A percentile compares a stretch with the other conserved stretches of the same genome.
Conservation (phyloP, 2,329 filamentous ascomycete genomes). For the Fusarium abutilonis region DNA sequence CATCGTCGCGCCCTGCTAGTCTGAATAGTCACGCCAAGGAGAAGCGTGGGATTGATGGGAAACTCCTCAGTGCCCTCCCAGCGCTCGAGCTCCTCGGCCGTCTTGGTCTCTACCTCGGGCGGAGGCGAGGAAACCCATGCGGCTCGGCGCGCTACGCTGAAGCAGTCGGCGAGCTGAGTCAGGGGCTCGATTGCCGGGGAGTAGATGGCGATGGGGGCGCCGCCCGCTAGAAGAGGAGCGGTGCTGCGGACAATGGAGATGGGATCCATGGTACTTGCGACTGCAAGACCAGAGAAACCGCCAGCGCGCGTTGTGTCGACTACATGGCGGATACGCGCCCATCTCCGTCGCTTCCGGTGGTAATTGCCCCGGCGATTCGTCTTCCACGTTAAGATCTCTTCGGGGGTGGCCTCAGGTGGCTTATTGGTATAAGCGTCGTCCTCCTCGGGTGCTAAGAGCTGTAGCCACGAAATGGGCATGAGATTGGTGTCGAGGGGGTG, state of each 20-base stretch:
- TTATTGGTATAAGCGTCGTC: slow-evolving; percentile 78
- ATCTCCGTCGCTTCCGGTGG: slow-evolving; percentile 87
- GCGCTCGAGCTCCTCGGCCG: slow-evolving; percentile 60
- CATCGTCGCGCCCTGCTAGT: slow-evolving; percentile 80
- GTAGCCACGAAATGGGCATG: slow-evolving; percentile 88
- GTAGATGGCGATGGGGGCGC: slow-evolving; percentile 87
- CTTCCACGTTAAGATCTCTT: slow-evolving; percentile 76
- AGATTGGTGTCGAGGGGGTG: slow-evolving; percentile 88
- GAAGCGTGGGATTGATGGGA: slow-evolving; percentile 83
- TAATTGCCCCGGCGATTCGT: slow-evolving; percentile 84
- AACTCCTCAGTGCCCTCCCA: slow-evolving; percentile 78
- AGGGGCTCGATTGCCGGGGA: slow-evolving; percentile 83
- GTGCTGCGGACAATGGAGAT: slow-evolving; percentile 77
- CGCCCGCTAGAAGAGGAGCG: slow-evolving; percentile 83
- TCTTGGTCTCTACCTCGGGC: slow-evolving; percentile 56
- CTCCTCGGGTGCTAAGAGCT: slow-evolving; percentile 79
- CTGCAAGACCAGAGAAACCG: slow-evolving; percentile 82
- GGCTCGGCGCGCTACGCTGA: slow-evolving; percentile 80
- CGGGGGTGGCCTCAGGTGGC: slow-evolving; percentile 67
- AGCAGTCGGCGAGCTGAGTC: slow-evolving; percentile 80
- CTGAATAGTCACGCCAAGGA: slow-evolving; percentile 83
- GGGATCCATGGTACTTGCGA: slow-evolving; percentile 85
- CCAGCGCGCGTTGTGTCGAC: slow-evolving; percentile 80
- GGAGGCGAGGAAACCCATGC: slow-evolving; percentile 73
- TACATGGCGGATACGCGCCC: slow-evolving; percentile 75